A percentile compares a stretch with the other conserved stretches of the same genome.
These are phyloP conservation scores for Cadophora malorum DNA, from an alignment of 2,329 filamentous ascomycete species.

Conservation along the genomic window DNA sequence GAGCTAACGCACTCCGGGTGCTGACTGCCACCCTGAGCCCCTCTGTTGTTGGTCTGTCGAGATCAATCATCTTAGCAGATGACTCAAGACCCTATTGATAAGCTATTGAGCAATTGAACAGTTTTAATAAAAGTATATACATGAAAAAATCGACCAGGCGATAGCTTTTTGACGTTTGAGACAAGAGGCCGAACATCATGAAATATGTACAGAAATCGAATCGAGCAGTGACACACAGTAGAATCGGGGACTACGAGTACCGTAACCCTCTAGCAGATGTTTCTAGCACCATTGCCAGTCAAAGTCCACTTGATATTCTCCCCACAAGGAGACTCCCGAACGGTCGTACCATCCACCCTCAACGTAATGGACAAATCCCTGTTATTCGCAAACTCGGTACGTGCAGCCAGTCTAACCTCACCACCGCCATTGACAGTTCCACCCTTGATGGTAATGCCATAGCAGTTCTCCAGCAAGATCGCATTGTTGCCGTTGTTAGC, in stretches of 20 bases:
- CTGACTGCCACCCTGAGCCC: too few species aligned
- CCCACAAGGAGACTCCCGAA: constrained; percentile 15
- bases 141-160: too few species aligned
- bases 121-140: too few species aligned
- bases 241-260: too few species aligned
- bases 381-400: constrained; percentile 8
- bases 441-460: constrained; percentile 11
- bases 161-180: neutral
- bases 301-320: constrained; percentile 18
- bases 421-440: constrained; percentile 19
- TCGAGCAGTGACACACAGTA: neutral
- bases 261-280: constrained; percentile 8
- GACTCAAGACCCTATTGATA: too few species aligned
- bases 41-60: too few species aligned
- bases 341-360: constrained; percentile 14
- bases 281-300: constrained; percentile 13
- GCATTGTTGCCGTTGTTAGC: constrained; percentile 18
- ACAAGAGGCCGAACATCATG: neutral
- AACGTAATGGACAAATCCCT: constrained; percentile 7
- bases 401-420: neutral
- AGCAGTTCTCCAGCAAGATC: constrained; percentile 22
- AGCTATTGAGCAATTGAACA: too few species aligned
- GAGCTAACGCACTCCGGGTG: too few species aligned
- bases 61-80: too few species aligned
- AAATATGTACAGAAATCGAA: neutral